A percentile compares a stretch with the other conserved stretches of the same genome.
Conservation (phyloP, 495 filamentous ascomycete species). For the Clohesyomyces aquaticus region DNA sequence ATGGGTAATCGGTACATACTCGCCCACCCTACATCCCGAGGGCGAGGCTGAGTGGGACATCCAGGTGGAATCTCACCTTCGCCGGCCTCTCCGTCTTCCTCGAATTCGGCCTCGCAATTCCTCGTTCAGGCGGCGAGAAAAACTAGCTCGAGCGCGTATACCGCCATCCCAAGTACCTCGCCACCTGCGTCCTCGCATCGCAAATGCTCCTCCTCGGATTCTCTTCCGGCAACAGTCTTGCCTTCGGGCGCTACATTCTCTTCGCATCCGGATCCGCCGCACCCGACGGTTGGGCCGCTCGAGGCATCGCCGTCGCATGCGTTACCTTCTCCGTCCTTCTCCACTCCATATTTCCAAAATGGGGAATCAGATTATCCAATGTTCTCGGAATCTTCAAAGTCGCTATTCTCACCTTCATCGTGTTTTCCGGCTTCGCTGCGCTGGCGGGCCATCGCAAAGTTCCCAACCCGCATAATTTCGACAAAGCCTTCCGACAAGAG, state of each 20-base stretch:
- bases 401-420: slow-evolving; percentile 66
- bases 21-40: background rate
- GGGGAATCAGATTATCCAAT: slow-evolving; percentile 70
- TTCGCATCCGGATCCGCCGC: slow-evolving; percentile 61
- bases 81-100: slow-evolving; percentile 55
- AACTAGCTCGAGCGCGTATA: slow-evolving; percentile 43
- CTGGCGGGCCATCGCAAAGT: slow-evolving; percentile 33
- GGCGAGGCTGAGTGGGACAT: background rate
- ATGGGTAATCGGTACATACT: slow-evolving; percentile 47
- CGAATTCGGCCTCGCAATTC: slow-evolving; percentile 50
- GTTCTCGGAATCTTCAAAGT: slow-evolving; percentile 70
- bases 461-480: slow-evolving; percentile 38
- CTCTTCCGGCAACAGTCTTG: slow-evolving; percentile 49
- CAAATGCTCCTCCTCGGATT: slow-evolving; percentile 55
- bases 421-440: slow-evolving; percentile 61
- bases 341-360: slow-evolving; percentile 65
- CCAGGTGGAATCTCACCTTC: slow-evolving; percentile 44
- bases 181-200: slow-evolving; percentile 34
- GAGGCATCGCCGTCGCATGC: slow-evolving; percentile 68
- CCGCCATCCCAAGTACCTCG: slow-evolving; percentile 40
- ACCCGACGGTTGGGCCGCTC: slow-evolving; percentile 68
- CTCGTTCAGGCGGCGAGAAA: slow-evolving; percentile 42
- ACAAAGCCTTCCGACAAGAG: slow-evolving; percentile 41
- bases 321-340: slow-evolving; percentile 66
- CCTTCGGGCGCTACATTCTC: slow-evolving; percentile 37